These are phyloP conservation scores for Eimeria falciformis DNA, from an alignment of 169 alveolate genomes.

Conservation along the genomic window DNA sequence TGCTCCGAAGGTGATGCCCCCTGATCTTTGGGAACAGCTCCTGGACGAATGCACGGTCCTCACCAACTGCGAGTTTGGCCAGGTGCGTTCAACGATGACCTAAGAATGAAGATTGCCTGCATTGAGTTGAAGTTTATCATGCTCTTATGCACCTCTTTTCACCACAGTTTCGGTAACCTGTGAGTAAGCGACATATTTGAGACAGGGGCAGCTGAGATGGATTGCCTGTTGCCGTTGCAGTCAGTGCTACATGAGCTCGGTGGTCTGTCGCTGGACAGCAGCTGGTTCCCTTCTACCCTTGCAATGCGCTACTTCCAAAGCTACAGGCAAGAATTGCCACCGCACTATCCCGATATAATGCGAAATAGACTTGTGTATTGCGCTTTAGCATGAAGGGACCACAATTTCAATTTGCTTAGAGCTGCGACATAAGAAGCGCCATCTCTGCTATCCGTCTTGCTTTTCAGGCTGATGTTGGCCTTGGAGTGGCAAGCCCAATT, in stretches of 20 bases:
- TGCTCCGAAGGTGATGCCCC: conserved; percentile 75
- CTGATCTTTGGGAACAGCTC: conserved; percentile 78
- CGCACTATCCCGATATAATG: too few species aligned
- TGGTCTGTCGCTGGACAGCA: conserved; percentile 59
- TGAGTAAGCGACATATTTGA: not conserved
- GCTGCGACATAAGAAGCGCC: too few species aligned
- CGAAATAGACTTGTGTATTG: too few species aligned
- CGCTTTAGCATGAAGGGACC: too few species aligned
- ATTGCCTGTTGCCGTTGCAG: conserved; percentile 29
- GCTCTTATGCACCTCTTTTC: not conserved
- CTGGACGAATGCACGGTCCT: conserved; percentile 79
- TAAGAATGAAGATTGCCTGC: not conserved
- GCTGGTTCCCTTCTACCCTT: conserved; percentile 76
- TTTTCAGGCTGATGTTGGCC: conserved; percentile 77
- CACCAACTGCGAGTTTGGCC: conserved; percentile 79
- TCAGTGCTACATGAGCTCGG: conserved; percentile 76
- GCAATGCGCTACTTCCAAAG: conserved; percentile 75
- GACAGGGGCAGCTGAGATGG: too few species aligned
- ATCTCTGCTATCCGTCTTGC: too few species aligned
- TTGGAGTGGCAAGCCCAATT: conserved; percentile 79
- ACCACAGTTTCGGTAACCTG: not conserved
- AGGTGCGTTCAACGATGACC: conserved; percentile 43
- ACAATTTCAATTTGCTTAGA: too few species aligned
- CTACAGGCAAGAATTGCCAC: conserved; percentile 61
- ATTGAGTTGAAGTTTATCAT: not conserved